These are phyloP conservation scores for Botrytis galanthina DNA, from an alignment of 2,329 filamentous ascomycete genomes.

Conservation along the genomic window DNA sequence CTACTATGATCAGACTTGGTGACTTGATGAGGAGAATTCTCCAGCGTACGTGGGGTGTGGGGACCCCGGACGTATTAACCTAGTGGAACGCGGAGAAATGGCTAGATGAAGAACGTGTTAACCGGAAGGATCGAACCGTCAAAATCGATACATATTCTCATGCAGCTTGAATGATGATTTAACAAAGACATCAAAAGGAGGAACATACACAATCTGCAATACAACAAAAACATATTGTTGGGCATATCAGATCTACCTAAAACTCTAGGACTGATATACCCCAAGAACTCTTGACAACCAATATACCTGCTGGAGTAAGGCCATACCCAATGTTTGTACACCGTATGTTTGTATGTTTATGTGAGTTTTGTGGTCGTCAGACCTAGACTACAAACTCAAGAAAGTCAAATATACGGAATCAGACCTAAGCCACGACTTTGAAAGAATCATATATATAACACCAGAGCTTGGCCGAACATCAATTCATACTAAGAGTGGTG, in stretches of 20 bases:
- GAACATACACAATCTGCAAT: background rate
- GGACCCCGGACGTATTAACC: background rate
- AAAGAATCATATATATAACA: background rate
- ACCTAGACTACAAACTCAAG: background rate
- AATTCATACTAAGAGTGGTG: background rate
- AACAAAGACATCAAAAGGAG: background rate
- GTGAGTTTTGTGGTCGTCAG: background rate
- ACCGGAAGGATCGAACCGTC: background rate
- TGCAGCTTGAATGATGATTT: background rate
- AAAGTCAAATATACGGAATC: background rate
- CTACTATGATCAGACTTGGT: background rate
- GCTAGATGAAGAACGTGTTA: background rate
- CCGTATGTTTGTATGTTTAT: background rate
- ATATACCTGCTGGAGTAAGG: background rate
- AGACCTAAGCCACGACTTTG: background rate
- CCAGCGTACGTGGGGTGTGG: background rate
- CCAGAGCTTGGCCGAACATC: background rate
- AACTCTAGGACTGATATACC: background rate
- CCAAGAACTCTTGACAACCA: background rate
- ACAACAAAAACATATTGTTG: background rate
- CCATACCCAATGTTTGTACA: background rate
- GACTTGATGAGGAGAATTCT: background rate
- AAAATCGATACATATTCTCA: too few relatives aligned
- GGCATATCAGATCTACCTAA: background rate
- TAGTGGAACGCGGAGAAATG: background rate